A percentile compares a stretch with the other conserved stretches of the same genome.
Evolutionary conservation across 345 rosid genomes (phyloP).

Genomic region (Arabis alpina): DNA sequence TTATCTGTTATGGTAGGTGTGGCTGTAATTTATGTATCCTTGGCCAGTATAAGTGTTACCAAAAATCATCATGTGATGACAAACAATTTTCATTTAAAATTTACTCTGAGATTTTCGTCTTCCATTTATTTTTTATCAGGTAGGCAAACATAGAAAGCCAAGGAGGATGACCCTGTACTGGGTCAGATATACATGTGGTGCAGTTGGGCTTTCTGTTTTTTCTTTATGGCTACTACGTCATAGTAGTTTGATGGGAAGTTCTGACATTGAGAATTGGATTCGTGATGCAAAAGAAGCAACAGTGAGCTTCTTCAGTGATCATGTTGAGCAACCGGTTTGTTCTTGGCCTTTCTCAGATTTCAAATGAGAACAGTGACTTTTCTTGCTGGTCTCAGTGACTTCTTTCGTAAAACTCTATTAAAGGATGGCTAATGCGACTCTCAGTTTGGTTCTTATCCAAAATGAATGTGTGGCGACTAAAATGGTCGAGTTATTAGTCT

Average conservation of each 20-base stretch:
- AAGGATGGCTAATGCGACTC: slow-evolving; percentile 20
- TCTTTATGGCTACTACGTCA: slow-evolving; percentile 85
- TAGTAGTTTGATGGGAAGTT: slow-evolving; percentile 89
- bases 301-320: slow-evolving; percentile 68
- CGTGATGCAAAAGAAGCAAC: slow-evolving; percentile 77
- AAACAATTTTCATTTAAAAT: neutral
- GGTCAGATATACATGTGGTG: slow-evolving; percentile 82
- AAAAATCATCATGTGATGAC: slow-evolving; percentile 16
- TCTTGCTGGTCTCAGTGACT: slow-evolving; percentile 24
- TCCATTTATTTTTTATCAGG: slow-evolving; percentile 46
- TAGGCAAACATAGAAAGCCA: slow-evolving; percentile 79
- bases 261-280: slow-evolving; percentile 92
- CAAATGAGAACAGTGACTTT: slow-evolving; percentile 13
- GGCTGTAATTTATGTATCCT: slow-evolving; percentile 7
- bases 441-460: slow-evolving; percentile 7
- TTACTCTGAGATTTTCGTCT: slow-evolving; percentile 8
- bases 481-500: slow-evolving; percentile 3
- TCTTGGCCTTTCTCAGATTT: slow-evolving; percentile 25
- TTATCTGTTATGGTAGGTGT: slow-evolving; percentile 63
- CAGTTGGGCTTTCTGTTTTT: slow-evolving; percentile 74
- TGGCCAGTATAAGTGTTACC: slow-evolving; percentile 2
- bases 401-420: slow-evolving; percentile 9
- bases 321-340: slow-evolving; percentile 95
- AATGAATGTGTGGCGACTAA: neutral
- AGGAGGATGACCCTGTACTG: slow-evolving; percentile 67